phyloP scores from a whole-genome alignment of 306 rosid genomes.

The Acacia melanoxylon region DNA sequence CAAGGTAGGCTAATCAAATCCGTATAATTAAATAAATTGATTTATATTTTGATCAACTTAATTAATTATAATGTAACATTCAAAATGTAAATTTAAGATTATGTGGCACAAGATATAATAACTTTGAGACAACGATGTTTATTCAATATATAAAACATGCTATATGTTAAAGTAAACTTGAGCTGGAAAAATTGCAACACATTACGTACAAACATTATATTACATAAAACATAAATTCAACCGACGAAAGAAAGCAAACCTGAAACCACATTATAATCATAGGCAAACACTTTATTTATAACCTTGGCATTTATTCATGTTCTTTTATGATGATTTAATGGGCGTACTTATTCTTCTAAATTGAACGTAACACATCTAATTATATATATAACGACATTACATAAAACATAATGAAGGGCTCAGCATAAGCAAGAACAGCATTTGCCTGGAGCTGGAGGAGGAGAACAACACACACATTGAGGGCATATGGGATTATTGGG shows the following conservation, averaged over 20 bases:
- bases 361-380: no score
- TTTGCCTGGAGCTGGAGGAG: not conserved
- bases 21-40: no score
- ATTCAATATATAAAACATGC: not conserved
- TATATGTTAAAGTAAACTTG: not conserved
- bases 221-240: not conserved
- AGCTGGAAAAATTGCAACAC: not conserved
- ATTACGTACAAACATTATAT: not conserved
- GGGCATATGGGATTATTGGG: not conserved
- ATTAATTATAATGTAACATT: no score
- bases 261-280: not conserved
- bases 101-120: no score
- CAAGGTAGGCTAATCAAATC: no score
- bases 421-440: not conserved
- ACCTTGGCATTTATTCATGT: not conserved
- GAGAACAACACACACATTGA: not conserved
- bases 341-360: not conserved
- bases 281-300: not conserved
- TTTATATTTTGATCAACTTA: no score
- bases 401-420: no score
- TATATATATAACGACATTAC: no score
- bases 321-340: not conserved
- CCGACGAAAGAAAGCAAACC: not conserved
- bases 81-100: no score
- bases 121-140: not conserved